Conservation (phyloP, 2,329 filamentous ascomycete species). For the Hymenotorrendiella dingleyae region DNA sequence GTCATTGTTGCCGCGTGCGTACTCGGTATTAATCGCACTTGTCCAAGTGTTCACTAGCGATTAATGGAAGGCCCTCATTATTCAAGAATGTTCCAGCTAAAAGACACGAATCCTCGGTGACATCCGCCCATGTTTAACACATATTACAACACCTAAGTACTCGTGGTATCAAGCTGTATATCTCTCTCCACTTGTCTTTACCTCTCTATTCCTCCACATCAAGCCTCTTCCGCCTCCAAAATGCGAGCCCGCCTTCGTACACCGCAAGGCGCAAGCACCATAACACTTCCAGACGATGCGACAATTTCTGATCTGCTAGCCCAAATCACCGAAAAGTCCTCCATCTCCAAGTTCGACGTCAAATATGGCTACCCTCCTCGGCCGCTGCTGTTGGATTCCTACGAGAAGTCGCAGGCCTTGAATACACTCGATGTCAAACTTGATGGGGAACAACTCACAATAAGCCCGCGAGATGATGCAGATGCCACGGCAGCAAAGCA, state of each 20-base stretch:
- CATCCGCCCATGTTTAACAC: too few relatives aligned
- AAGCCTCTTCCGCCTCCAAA: not conserved
- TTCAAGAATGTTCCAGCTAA: too few relatives aligned
- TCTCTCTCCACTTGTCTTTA: not conserved
- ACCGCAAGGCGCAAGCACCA: slow-evolving; percentile 64
- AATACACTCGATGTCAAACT: slow-evolving; percentile 54
- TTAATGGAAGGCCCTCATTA: too few relatives aligned
- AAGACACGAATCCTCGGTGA: not conserved
- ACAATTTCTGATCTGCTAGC: slow-evolving; percentile 56
- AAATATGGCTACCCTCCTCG: slow-evolving; percentile 83
- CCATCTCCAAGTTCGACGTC: slow-evolving; percentile 61
- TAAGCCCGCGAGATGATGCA: slow-evolving; percentile 31
- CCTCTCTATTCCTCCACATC: not conserved
- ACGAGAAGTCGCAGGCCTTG: slow-evolving; percentile 38
- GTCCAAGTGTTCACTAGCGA: too few relatives aligned
- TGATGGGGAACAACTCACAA: slow-evolving; percentile 64
- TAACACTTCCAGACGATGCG: slow-evolving; percentile 63
- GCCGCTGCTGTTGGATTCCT: slow-evolving; percentile 54
- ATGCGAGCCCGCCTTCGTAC: slow-evolving; percentile 75
- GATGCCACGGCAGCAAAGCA: not conserved
- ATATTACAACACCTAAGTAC: too few relatives aligned
- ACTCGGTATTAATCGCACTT: too few relatives aligned
- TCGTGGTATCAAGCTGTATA: not conserved
- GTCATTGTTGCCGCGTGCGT: too few relatives aligned
- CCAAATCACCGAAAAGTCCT: slow-evolving; percentile 58